Base-by-base conservation (phyloP, 1,284 basidiomycete genomes). In the Malassezia sp. region DNA sequence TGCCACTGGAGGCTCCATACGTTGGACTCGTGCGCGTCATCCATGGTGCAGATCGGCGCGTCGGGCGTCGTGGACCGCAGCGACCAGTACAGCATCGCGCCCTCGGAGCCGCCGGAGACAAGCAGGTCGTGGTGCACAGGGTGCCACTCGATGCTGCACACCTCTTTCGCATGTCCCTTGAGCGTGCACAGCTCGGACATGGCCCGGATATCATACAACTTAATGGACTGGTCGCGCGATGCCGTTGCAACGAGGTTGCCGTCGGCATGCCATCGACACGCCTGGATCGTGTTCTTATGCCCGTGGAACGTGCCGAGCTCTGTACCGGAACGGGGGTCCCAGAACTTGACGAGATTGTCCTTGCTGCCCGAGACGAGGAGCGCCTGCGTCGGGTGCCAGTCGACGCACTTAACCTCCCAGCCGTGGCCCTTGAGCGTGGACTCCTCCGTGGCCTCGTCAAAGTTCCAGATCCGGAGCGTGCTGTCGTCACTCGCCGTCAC, bases 341-440 rank as follows among this genome's bases (percentile, higher is more conserved):
- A 97, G 71, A 97, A 96, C 67, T 96, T 97, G 72, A 97, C 88
- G 58, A 89, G 79, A 71, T 96, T 95, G 72, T 97, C 93, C 73
- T 96, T 96, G 64, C 84, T 85, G 21, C 93, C 91, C 1, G 85
- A 29, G 2, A 85, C 87, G 15, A 97, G 78, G 5, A 97, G 75
- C 3, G 91, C 90, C 71, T 96, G 95, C 3, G 82, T 87, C 4
- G 88, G 86, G 72, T 97, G 91, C 91, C 91, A 97, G 73, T 95
- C 85, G 2, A 96, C 86, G 60, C 89, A 95, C 68, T 91, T 86
- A 22, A 96, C 91, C 64, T 97, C 91, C 90, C 91, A 97, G 2
- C 90, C 90, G 65, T 97, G 91, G 8, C 89, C 89, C 37, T 82
- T 84, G 53, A 96, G 74, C 5, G 82, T 80, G 49, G 82, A 80